These are phyloP conservation scores for Mortierella hygrophila DNA, from an alignment of 192 early-diverging fungal species.

Conservation along the genomic window DNA sequence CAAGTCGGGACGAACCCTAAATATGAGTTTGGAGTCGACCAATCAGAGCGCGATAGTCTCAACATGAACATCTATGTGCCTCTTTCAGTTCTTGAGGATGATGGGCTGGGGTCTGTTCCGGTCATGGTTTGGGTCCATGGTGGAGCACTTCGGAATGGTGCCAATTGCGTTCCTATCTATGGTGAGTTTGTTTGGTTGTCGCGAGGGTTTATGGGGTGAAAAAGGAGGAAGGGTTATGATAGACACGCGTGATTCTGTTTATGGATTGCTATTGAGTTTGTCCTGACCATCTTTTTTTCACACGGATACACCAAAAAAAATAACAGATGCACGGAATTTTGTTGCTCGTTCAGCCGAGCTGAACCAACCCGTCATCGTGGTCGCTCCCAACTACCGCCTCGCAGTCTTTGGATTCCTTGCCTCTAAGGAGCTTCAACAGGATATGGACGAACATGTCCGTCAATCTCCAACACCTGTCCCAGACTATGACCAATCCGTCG, in stretches of 20 bases:
- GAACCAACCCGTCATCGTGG: conserved; percentile 53
- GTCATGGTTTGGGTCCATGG: conserved; percentile 44
- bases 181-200: conserved; percentile 5
- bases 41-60: conserved; percentile 18
- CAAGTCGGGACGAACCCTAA: background rate
- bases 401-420: conserved; percentile 60
- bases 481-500: conserved; percentile 24
- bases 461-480: background rate
- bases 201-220: background rate
- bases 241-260: too few species aligned
- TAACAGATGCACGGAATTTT: conserved; percentile 32
- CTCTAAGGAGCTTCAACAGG: conserved; percentile 32
- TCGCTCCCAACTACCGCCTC: conserved; percentile 63
- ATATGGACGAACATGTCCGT: conserved; percentile 15
- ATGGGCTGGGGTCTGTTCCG: conserved; percentile 2
- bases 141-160: conserved; percentile 25
- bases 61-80: conserved; percentile 43
- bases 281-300: background rate
- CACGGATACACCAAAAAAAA: background rate
- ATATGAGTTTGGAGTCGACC: conserved; percentile 23
- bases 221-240: background rate
- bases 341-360: conserved; percentile 28
- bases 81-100: background rate
- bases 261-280: too few species aligned
- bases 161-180: conserved; percentile 28